Base-by-base conservation (phyloP, 257 asterid genomes). In the Leonotis leonurus region DNA sequence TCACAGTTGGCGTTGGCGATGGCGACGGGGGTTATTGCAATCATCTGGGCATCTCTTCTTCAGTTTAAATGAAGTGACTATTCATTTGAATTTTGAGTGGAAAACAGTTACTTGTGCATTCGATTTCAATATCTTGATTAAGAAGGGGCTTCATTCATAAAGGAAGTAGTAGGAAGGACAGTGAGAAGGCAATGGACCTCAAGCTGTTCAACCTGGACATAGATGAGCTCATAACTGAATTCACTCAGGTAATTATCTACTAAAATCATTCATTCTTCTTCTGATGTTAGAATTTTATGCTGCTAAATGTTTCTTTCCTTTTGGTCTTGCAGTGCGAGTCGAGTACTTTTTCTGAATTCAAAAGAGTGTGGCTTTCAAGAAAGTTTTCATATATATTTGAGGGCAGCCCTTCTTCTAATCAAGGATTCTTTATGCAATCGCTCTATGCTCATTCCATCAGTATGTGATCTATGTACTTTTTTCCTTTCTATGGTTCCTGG, bases 351-450 rank as follows among this genome's bases (percentile, higher is more conserved):
- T 74, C 80, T 17, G 95, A 88, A 63, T 71, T 92, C 87, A 88
- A 86, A 79, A 81, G 74, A 58, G 71, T 83, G 7, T 92, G 97
- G 97, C 80, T 77, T 64, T 82, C 80, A 3, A 88, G 73, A 73
- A 88, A 78, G 74, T 86, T 92, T 75, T 79, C 95, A 40, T 86
- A 64, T 72, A 80, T 92, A 14, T 92, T 84, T 14, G 95, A 92
- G 85, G 94, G 93, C 14, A 75, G 84, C 60, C 97, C 95, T 53
- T 77, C 95, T 21, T 76, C 82, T 55, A 85, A 86, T 75, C 94
- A 77, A 67, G 89, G 89, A 61, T 76, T 80, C 83, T 92, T 92
- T 74, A 77, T 88, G 94, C 97, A 86, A 81, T 84, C 98, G 24
- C 64, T 92, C 25, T 92, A 83, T 76, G 89, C 86, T 27, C 87